These are phyloP conservation scores for Ceratocystis harringtonii DNA, from an alignment of 2,329 filamentous ascomycete species.

Conservation along the genomic window DNA sequence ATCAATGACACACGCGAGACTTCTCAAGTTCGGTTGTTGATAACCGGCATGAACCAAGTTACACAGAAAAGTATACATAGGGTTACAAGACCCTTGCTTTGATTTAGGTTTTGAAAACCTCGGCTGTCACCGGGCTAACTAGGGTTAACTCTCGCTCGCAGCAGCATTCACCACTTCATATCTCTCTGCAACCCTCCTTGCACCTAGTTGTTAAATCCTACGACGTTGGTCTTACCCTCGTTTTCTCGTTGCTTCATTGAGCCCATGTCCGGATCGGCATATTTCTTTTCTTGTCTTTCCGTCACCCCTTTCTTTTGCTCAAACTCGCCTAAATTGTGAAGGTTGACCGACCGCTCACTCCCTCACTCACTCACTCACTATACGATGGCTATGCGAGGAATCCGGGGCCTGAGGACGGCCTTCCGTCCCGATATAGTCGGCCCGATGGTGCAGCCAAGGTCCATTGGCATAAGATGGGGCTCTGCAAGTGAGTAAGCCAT, in stretches of 20 bases:
- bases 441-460: background rate
- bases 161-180: background rate
- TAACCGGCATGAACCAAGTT: background rate
- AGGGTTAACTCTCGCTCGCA: background rate
- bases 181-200: background rate
- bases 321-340: background rate
- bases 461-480: slow-evolving; percentile 6
- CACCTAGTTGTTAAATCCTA: background rate
- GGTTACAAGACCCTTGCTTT: background rate
- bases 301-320: background rate
- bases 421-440: slow-evolving; percentile 4
- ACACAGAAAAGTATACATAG: background rate
- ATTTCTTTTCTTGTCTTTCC: background rate
- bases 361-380: background rate
- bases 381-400: slow-evolving; percentile 6
- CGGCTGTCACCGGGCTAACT: background rate
- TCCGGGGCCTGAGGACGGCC: background rate
- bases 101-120: background rate
- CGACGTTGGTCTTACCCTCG: background rate
- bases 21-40: background rate
- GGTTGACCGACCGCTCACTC: background rate
- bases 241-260: background rate
- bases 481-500: slow-evolving; percentile 9
- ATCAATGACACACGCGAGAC: background rate
- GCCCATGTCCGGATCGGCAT: background rate